A percentile compares a stretch with the other conserved stretches of the same genome.
Conservation (phyloP, 768 basidiomycete genomes). For the Trametes coccinea region DNA sequence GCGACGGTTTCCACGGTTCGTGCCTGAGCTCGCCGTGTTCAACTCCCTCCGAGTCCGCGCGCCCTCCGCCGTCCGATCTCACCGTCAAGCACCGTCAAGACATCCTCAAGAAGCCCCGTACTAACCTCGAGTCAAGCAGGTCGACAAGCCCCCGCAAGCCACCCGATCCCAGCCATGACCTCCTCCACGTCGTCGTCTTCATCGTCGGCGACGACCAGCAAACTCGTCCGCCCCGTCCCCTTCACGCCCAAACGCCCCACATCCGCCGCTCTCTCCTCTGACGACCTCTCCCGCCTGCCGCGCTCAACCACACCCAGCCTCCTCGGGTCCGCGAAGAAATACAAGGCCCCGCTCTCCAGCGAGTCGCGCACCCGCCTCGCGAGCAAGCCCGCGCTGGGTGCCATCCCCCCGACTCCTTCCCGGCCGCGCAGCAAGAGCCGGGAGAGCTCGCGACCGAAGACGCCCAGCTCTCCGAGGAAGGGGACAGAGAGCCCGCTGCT, state of each 20-base stretch:
- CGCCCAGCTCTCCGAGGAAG: conserved; percentile 36
- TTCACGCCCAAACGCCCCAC: conserved; percentile 60
- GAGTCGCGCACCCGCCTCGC: conserved; percentile 36
- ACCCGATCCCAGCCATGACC: neutral
- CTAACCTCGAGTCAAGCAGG: no score
- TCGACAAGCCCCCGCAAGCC: no score
- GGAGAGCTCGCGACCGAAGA: conserved; percentile 36
- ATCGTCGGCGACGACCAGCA: conserved; percentile 31
- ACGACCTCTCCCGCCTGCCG: conserved; percentile 33
- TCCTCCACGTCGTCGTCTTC: conserved; percentile 3
- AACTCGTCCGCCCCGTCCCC: conserved; percentile 41
- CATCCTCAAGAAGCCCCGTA: neutral
- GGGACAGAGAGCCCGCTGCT: conserved; percentile 51
- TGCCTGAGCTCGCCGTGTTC: neutral
- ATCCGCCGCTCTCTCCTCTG: conserved; percentile 37
- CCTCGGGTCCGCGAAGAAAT: conserved; percentile 58
- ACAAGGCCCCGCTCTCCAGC: conserved; percentile 60
- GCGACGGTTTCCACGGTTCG: conserved; percentile 23
- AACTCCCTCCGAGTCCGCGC: neutral
- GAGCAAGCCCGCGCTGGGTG: conserved; percentile 35
- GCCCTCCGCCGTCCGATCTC: neutral
- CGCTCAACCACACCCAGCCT: conserved; percentile 40
- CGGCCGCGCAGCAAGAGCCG: conserved; percentile 36
- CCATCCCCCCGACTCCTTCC: conserved; percentile 54
- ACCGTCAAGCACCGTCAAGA: neutral